A percentile compares a stretch with the other conserved stretches of the same genome.
Conservation (phyloP, 257 asterid species). For the Verbascum thapsus region DNA sequence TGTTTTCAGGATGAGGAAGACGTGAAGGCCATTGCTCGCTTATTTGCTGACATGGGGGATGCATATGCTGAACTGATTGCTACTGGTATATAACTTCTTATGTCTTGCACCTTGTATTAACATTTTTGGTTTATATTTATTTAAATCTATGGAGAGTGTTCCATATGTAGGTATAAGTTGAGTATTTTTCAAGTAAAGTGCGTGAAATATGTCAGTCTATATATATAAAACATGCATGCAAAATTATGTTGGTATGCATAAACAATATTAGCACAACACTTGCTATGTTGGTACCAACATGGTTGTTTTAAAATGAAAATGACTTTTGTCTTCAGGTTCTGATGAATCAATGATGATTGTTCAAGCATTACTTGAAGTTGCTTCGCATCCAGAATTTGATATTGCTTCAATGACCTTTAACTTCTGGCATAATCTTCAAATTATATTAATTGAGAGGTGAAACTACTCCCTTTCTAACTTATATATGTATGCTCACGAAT, state of each 20-base stretch:
- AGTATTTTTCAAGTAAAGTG: background rate
- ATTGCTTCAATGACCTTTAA: slow-evolving; percentile 98
- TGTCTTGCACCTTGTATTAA: slow-evolving; percentile 26
- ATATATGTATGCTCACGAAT: slow-evolving; percentile 26
- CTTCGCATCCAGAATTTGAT: slow-evolving; percentile 96
- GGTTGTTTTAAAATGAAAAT: slow-evolving; percentile 27
- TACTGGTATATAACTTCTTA: slow-evolving; percentile 58
- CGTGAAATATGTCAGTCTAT: slow-evolving; percentile 7
- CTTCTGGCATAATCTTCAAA: slow-evolving; percentile 98
- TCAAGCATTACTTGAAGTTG: slow-evolving; percentile 92
- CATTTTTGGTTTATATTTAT: slow-evolving; percentile 18
- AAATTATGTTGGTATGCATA: background rate
- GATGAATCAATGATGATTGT: slow-evolving; percentile 94
- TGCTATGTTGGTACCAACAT: slow-evolving; percentile 15
- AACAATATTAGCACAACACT: slow-evolving; percentile 12
- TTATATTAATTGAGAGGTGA: slow-evolving; percentile 77
- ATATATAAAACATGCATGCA: background rate
- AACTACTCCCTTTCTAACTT: slow-evolving; percentile 25
- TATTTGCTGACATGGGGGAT: slow-evolving; percentile 98
- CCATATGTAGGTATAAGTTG: slow-evolving; percentile 3
- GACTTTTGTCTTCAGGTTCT: slow-evolving; percentile 69
- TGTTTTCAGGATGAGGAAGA: slow-evolving; percentile 92
- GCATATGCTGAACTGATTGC: slow-evolving; percentile 97
- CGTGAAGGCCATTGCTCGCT: slow-evolving; percentile 97
- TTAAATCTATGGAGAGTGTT: slow-evolving; percentile 15